Evolutionary conservation across 208 protist genomes (phyloP).

Genomic region (Trypanosoma melophagium): DNA sequence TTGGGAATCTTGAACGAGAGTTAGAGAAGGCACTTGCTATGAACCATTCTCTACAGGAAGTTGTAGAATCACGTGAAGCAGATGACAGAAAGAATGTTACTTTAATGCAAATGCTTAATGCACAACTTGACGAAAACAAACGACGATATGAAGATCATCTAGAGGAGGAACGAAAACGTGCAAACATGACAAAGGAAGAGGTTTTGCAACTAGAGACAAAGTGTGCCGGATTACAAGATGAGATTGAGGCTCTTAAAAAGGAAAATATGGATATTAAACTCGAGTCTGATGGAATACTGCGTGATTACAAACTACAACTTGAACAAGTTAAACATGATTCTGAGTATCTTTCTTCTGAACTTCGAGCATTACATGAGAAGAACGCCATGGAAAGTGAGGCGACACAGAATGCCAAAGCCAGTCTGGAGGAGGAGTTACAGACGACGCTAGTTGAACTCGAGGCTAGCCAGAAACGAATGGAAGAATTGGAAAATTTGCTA

Average conservation of each 20-base stretch:
- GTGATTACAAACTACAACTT: slow-evolving; percentile 72
- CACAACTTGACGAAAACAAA: slow-evolving; percentile 76
- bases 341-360: slow-evolving; percentile 70
- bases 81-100: slow-evolving; percentile 83
- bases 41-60: slow-evolving; percentile 71
- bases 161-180: slow-evolving; percentile 45
- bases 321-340: slow-evolving; percentile 87
- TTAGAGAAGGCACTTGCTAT: slow-evolving; percentile 71
- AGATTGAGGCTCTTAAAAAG: slow-evolving; percentile 41
- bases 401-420: slow-evolving; percentile 31
- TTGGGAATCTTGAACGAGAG: slow-evolving; percentile 59
- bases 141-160: slow-evolving; percentile 61
- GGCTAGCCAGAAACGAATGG: slow-evolving; percentile 52
- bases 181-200: slow-evolving; percentile 37
- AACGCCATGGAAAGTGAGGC: slow-evolving; percentile 31
- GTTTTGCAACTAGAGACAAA: slow-evolving; percentile 37
- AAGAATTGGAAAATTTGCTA: slow-evolving; percentile 65
- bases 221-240: slow-evolving; percentile 39
- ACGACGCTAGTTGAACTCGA: slow-evolving; percentile 59
- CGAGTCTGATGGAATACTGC: slow-evolving; percentile 40
- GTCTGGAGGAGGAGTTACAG: slow-evolving; percentile 37
- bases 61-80: slow-evolving; percentile 63
- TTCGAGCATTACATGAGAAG: slow-evolving; percentile 51
- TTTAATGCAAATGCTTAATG: slow-evolving; percentile 83
- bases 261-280: slow-evolving; percentile 43